Percentiles rank a stretch among this genome's conserved stretches.
Conservation (phyloP, 1,284 basidiomycete genomes). For the Sphaerobolus stellatus region DNA sequence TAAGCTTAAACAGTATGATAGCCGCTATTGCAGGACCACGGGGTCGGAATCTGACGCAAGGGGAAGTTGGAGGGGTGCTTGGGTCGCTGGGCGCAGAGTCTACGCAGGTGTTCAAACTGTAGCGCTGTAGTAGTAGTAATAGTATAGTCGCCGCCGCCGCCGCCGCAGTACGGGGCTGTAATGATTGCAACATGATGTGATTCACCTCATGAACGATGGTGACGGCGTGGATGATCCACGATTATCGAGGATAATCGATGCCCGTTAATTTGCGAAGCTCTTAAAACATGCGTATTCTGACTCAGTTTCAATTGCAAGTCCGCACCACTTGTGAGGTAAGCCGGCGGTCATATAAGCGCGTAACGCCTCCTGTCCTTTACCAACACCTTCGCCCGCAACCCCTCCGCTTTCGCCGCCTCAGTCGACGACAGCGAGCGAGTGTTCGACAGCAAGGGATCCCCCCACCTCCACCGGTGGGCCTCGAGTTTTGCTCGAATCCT, state of each 20-base stretch:
- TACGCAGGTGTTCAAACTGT: conserved; percentile 72
- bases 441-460: not conserved
- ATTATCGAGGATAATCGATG: too few relatives aligned
- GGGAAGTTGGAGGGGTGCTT: conserved; percentile 65
- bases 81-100: conserved; percentile 60
- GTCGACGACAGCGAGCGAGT: conserved; percentile 4
- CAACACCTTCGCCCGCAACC: conserved; percentile 3
- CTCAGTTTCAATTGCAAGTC: too few relatives aligned
- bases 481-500: not conserved
- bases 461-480: not conserved
- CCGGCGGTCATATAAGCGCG: too few relatives aligned
- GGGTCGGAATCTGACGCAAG: conserved; percentile 74
- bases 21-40: conserved; percentile 71
- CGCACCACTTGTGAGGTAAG: too few relatives aligned
- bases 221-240: too few relatives aligned
- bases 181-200: too few relatives aligned
- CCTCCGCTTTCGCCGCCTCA: conserved; percentile 3
- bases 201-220: too few relatives aligned
- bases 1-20: conserved; percentile 58
- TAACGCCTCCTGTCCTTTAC: conserved; percentile 2
- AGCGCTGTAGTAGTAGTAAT: too few relatives aligned
- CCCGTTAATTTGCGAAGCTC: too few relatives aligned
- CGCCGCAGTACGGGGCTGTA: too few relatives aligned
- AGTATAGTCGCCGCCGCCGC: too few relatives aligned
- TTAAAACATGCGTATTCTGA: too few relatives aligned